phyloP scores from a whole-genome alignment of 192 early-diverging fungal genomes.

The Gorgonomyces haynaldii region DNA sequence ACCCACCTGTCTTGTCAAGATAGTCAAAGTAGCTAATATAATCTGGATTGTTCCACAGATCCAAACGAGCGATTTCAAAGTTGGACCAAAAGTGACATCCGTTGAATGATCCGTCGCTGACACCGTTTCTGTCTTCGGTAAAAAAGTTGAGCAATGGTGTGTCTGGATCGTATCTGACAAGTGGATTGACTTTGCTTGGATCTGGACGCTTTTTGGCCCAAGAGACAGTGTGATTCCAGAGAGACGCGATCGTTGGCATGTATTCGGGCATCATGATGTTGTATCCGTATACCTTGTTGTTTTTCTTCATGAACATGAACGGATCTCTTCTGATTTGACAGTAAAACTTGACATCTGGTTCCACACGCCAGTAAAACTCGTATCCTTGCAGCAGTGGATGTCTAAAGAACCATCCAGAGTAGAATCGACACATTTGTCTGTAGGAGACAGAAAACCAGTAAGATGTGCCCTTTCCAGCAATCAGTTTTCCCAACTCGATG shows the following conservation, averaged over 20 bases:
- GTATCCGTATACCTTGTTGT: constrained; percentile 67
- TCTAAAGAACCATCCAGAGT: constrained; percentile 68
- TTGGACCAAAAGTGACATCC: constrained; percentile 59
- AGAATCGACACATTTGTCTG: constrained; percentile 79
- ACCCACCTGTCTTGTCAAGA: too few species aligned
- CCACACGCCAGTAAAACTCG: too few species aligned
- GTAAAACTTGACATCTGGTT: constrained; percentile 10
- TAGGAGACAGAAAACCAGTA: constrained; percentile 69
- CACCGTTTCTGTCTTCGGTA: too few species aligned
- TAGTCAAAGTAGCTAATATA: constrained; percentile 5
- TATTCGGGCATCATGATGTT: constrained; percentile 61
- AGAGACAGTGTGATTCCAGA: too few species aligned
- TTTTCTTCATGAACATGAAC: constrained; percentile 62
- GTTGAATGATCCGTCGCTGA: constrained; percentile 48
- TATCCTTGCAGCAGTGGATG: constrained; percentile 54
- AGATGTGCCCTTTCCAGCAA: constrained; percentile 45
- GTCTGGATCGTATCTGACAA: constrained; percentile 36
- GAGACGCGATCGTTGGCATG: constrained; percentile 51
- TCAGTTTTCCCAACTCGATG: constrained; percentile 38
- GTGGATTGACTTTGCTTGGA: too few species aligned
- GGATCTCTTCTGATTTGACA: constrained; percentile 8
- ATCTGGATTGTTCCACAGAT: background rate
- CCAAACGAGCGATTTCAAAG: too few species aligned
- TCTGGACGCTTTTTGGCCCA: constrained; percentile 40
- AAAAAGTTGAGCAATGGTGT: too few species aligned